These are phyloP conservation scores for Vanilla planifolia DNA, from an alignment of 106 monocot genomes.

Conservation along the genomic window DNA sequence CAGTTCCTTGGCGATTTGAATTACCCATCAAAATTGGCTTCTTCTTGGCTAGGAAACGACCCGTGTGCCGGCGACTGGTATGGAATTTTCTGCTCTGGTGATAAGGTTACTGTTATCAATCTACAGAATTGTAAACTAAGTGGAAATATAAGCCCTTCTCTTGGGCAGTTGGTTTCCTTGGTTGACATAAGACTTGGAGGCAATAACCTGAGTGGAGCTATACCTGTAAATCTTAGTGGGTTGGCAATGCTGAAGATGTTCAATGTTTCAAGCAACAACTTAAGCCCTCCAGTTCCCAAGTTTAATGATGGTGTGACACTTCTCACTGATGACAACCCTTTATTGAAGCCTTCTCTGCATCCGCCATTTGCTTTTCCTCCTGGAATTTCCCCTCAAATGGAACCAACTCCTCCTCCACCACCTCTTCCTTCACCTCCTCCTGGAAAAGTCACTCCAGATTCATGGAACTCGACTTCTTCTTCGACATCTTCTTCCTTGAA, in stretches of 20 bases:
- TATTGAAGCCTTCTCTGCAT: constrained; percentile 12
- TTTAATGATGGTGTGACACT: constrained; percentile 32
- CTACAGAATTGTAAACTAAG: constrained; percentile 31
- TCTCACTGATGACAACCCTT: constrained; percentile 33
- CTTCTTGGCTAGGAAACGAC: constrained; percentile 55
- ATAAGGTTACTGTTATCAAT: constrained; percentile 30
- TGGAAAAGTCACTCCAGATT: not conserved
- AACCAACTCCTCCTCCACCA: not conserved
- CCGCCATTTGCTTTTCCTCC: not conserved
- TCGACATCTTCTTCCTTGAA: too few relatives aligned
- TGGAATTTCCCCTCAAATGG: constrained; percentile 7
- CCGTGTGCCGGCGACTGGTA: constrained; percentile 39
- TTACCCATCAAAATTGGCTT: constrained; percentile 33
- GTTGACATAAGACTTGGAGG: constrained; percentile 28
- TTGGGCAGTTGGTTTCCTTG: constrained; percentile 35
- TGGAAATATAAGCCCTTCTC: constrained; percentile 48
- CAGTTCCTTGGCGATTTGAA: constrained; percentile 36
- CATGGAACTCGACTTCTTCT: not conserved
- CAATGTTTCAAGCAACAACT: constrained; percentile 50
- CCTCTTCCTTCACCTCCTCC: not conserved
- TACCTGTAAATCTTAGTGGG: constrained; percentile 29
- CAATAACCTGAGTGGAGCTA: constrained; percentile 37
- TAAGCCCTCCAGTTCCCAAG: constrained; percentile 42
- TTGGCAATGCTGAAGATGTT: constrained; percentile 34
- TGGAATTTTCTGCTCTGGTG: constrained; percentile 33